Conservation (phyloP, 371 early-diverging fungal species). For the Rhizopus stolonifer region DNA sequence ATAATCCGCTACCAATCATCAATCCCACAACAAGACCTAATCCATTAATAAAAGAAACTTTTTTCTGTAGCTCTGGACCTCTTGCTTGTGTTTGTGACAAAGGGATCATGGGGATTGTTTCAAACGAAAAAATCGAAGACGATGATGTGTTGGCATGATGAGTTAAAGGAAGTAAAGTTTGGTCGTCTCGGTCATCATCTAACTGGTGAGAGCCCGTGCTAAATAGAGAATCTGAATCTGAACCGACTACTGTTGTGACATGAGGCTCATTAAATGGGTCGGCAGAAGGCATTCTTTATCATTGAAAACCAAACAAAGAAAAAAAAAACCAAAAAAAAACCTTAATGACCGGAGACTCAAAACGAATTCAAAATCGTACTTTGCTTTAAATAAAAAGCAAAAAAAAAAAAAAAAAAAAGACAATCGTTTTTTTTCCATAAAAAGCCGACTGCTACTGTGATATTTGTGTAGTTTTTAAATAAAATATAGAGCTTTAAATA, state of each 20-base stretch:
- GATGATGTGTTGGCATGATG: conserved; percentile 35
- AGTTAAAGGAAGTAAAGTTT: conserved; percentile 35
- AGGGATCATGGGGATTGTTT: conserved; percentile 57
- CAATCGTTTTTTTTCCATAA: no score
- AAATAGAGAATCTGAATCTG: conserved; percentile 29
- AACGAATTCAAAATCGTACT: conserved; percentile 26
- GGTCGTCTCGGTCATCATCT: conserved; percentile 37
- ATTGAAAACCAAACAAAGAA: not conserved
- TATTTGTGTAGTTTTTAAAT: no score
- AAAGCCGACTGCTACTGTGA: no score
- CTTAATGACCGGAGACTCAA: conserved; percentile 36
- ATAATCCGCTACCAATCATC: conserved; percentile 88
- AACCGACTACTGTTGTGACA: not conserved
- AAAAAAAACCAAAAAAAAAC: not conserved
- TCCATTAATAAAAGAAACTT: conserved; percentile 71
- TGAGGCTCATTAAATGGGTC: not conserved
- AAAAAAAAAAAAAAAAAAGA: not conserved
- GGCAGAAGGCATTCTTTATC: not conserved
- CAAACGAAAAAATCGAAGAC: conserved; percentile 51
- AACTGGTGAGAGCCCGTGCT: conserved; percentile 26
- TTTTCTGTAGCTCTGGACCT: conserved; percentile 61
- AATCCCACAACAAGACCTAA: conserved; percentile 71
- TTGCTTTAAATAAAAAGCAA: not conserved
- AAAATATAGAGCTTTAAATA: no score
- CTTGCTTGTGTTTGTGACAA: conserved; percentile 48